Evolutionary conservation across 1,139 yeast species (phyloP), one percentile per base, ranked within the genome.

Genomic region (Meyerozyma sp.): DNA sequence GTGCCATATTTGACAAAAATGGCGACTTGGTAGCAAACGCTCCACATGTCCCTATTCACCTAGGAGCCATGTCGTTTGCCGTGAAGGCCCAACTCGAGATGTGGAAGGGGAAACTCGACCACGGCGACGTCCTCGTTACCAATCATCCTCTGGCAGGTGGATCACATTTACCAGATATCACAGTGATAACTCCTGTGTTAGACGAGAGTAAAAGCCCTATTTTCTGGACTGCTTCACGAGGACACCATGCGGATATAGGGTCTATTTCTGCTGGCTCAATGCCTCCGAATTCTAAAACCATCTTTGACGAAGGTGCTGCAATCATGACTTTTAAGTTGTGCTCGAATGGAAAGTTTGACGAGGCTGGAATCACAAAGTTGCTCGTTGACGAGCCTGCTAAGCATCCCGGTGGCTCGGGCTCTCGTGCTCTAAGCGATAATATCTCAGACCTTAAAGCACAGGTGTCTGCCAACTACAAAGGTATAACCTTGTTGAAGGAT

Each of bases 61-160:
- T 87, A 48, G 95, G 95, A 2, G 87, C 95, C 3, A 87, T 87
- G 95, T 83, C 91, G 1, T 82, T 85, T 42, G 89, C 91, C n/a
- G 87, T 85, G 8, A 75, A 77, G 42, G 82, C 79, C 8, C 93
- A 85, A 61, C 76, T 77, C 35, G 70, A 79, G 37, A 46, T 78
- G 29, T 84, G 93, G 90, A 65, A 76, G 45, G 84, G 80, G 10
- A 66, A 76, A 36, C 59, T 79, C 49, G 65, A 75, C 44, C 81
- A 77, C 8, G 94, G 94, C 23, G 94, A 85, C 63, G 93, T 85
- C 1, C 61, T 86, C 28, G 83, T 84, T 5, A 79, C 90, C 1
- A 86, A 86, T 56, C 94, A 86, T 56, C 95, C 95, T 2, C 81
- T 75, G 20, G 82, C 82, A 46, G 94, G 94, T 23, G 94, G 94